Base-by-base conservation (phyloP, 106 monocot genomes). In the Cymbidium sinense region DNA sequence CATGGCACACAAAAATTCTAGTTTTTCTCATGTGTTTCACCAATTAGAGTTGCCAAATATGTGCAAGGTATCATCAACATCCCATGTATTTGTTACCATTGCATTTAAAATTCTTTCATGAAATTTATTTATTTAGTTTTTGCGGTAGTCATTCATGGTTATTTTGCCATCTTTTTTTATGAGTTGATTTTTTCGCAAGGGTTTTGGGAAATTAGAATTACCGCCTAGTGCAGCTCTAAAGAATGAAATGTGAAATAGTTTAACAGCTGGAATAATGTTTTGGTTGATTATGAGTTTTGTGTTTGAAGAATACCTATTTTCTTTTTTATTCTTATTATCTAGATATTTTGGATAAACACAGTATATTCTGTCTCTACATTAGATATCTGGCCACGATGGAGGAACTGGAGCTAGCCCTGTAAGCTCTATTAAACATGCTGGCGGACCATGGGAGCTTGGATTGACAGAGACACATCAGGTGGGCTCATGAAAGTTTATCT, bases 321-420 rank as follows among this genome's bases (percentile, higher is more conserved):
- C 47, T 13, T 47, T 47, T 47, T 13, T 47, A 47, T 47, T 47
- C 47, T 47, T 47, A 0, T 23, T 62, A 27, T 62, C 27, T 23
- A 62, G 61, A 5, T 62, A 47, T 13, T 47, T 62, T 62, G 9
- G 1, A 25, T 62, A 8, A 27, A 23, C 61, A 27, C 27, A 25
- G 9, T 62, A 62, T 27, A 27, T 62, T n/a, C 6, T 62, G 7
- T 62, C 27, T 62, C 61, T 23, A 23, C 27, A 5, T 27, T 83
- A 99, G 98, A 99, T 99, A 88, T 99, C 98, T 62, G 98, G 98
- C 0, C 98, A 99, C 87, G 98, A 99, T 86, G 98, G 98, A 43
- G 98, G 98, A 61, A 99, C 98, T 67, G 98, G 98, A 90, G 98
- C 98, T 50, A 99, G 98, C 80, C 98, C 98, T 58, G 85, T 99